Base-by-base conservation (phyloP, 2,329 filamentous ascomycete genomes). In the Calonectria honghensis region DNA sequence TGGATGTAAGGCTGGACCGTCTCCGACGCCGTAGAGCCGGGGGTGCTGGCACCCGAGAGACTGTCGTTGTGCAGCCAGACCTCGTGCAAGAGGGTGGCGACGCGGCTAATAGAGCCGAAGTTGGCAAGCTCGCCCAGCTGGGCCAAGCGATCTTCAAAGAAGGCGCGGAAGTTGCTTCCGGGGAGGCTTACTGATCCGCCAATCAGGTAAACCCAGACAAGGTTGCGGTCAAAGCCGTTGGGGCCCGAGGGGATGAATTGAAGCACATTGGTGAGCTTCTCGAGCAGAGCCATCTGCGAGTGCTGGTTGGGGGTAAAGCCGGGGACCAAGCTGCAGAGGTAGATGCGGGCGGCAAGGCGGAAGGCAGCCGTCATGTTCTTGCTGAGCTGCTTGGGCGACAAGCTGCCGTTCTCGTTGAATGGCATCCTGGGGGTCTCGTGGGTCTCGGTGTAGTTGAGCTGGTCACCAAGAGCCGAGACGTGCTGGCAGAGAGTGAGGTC, bases 261-360 rank as follows among this genome's bases (percentile, higher is more conserved):
- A 76, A 98, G 93, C 45, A 94, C 91, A 72, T 92, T 90, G 32
- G 94, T 92, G 75, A 98, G 91, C 81, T 95, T 94, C 74, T 94
- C 91, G 52, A 98, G 92, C 31, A 98, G 90, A 78, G 93, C 93
- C 81, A 94, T 88, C 81, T 93, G 96, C 83, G 93, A 95, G 11
- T 89, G 88, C 80, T 97, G 93, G 72, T 89, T 90, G 63, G 94
- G 94, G 80, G 93, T 93, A 86, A 96, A 97, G 72, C 96, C 96
- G 0, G 96, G 96, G 0, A 98, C 95, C 45, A 99, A 90, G 82
- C 95, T 96, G 92, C 96, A 98, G n/a, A 98, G 93, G 86, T 98
- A 98, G 86, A 99, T 96, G 82, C 96, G 94, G 4, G 96, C 96
- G 2, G 96, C 96, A 69, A 98, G 89, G 81, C 96, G 95, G 91